Percentiles rank a stretch among this genome's conserved stretches.
Evolutionary conservation across 2,329 filamentous ascomycete species (phyloP).

Genomic region (Colletotrichum viniferum): DNA sequence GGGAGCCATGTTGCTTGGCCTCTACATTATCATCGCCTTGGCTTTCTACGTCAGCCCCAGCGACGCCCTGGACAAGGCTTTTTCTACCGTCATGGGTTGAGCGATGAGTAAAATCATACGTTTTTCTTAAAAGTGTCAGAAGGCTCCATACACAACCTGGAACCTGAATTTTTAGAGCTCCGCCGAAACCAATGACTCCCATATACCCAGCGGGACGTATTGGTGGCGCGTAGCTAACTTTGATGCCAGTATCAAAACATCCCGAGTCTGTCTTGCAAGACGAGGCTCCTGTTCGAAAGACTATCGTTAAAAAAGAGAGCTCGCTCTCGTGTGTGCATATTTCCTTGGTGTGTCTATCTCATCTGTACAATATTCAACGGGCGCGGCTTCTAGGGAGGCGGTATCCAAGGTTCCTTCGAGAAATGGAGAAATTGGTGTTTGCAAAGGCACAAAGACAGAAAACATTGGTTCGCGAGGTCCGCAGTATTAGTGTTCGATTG

Average conservation of each 20-base stretch:
- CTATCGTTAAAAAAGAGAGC: not conserved
- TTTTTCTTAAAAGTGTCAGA: not conserved
- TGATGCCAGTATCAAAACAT: not conserved
- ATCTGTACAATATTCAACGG: slow-evolving; percentile 14
- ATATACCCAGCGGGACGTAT: not conserved
- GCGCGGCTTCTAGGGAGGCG: not conserved
- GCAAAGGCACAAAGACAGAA: not conserved
- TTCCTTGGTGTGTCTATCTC: slow-evolving; percentile 6
- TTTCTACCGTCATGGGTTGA: slow-evolving; percentile 12
- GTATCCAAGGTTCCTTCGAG: not conserved
- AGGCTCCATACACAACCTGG: not conserved
- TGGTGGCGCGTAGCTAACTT: not conserved
- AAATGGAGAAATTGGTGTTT: slow-evolving; percentile 9
- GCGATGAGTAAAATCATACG: not conserved
- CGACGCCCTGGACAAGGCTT: slow-evolving; percentile 47
- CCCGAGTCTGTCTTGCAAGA: not conserved
- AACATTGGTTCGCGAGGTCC: not conserved
- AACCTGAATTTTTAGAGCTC: not conserved
- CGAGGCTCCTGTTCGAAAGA: not conserved
- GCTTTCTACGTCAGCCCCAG: slow-evolving; percentile 63
- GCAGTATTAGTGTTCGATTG: not conserved
- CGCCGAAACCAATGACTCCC: not conserved
- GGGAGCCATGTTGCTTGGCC: slow-evolving; percentile 68
- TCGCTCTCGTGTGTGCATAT: slow-evolving; percentile 8
- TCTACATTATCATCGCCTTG: slow-evolving; percentile 65